phyloP scores from a whole-genome alignment of 2,329 filamentous ascomycete species.

The Fusarium sp. region DNA sequence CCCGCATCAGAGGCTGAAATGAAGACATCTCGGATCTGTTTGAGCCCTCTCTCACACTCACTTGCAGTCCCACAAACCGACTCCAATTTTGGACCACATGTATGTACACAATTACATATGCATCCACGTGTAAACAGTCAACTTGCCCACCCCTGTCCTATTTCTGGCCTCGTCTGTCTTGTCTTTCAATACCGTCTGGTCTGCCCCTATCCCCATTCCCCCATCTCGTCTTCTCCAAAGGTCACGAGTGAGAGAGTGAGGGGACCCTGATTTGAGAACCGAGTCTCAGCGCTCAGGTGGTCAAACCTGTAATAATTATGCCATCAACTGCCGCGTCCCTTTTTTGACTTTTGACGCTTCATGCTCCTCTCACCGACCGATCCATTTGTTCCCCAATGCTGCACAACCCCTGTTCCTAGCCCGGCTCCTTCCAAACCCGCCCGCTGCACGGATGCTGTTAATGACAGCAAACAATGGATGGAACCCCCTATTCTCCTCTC shows the following conservation, averaged over 20 bases:
- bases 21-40: conserved; percentile 40
- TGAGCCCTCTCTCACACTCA: conserved; percentile 24
- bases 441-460: not conserved
- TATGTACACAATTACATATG: too few species aligned
- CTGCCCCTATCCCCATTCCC: not conserved
- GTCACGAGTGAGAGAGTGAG: not conserved
- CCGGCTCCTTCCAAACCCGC: not conserved
- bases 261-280: not conserved
- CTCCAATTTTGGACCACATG: not conserved
- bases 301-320: too few species aligned
- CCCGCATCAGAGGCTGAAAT: conserved; percentile 10
- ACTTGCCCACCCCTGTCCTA: conserved; percentile 7
- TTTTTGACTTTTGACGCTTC: not conserved
- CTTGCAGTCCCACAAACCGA: conserved; percentile 1
- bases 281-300: too few species aligned
- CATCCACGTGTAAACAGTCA: not conserved
- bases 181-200: not conserved
- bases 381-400: not conserved
- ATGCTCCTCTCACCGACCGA: not conserved
- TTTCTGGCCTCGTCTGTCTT: not conserved
- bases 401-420: not conserved
- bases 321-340: too few species aligned
- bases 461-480: not conserved
- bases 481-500: not conserved
- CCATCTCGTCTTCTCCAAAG: not conserved